A percentile compares a stretch with the other conserved stretches of the same genome.
phyloP scores from a whole-genome alignment of 148 eudicot genomes.

The Nepenthes mirabilis region DNA sequence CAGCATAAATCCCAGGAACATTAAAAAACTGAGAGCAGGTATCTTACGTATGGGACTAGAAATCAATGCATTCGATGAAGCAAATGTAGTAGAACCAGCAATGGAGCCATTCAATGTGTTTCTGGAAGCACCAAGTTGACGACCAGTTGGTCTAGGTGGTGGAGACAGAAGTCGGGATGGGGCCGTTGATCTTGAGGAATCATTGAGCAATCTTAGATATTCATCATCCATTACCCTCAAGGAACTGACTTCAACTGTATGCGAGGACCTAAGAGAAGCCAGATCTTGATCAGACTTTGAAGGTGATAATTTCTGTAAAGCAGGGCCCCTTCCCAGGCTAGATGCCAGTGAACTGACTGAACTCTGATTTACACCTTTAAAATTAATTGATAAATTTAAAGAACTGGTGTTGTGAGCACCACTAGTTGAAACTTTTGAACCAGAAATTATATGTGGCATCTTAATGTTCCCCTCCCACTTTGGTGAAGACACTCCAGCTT shows the following conservation, averaged over 20 bases:
- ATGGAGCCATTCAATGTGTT: conserved; percentile 16
- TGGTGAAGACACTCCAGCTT: conserved; percentile 37
- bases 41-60: conserved; percentile 47
- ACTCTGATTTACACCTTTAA: conserved; percentile 44
- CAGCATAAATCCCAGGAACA: conserved; percentile 4
- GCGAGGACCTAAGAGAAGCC: conserved; percentile 58
- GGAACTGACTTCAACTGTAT: conserved; percentile 45
- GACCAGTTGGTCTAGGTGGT: conserved; percentile 14
- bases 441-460: conserved; percentile 21
- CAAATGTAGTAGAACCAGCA: conserved; percentile 19
- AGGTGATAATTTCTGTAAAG: conserved; percentile 41
- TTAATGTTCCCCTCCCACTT: conserved; percentile 36
- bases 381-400: conserved; percentile 26
- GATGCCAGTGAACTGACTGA: conserved; percentile 37
- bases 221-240: conserved; percentile 49
- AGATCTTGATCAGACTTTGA: conserved; percentile 96
- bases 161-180: conserved; percentile 35
- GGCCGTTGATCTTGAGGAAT: conserved; percentile 19
- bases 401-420: conserved; percentile 34
- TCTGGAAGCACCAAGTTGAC: conserved; percentile 23
- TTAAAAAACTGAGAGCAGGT: conserved; percentile 10
- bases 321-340: conserved; percentile 31
- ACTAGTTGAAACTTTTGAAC: conserved; percentile 13
- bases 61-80: conserved; percentile 33
- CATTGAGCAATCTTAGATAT: conserved; percentile 29